Evolutionary conservation across 176 grass and related monocot species (phyloP), one percentile per base, ranked within the genome.

Genomic region (Paspalum vaginatum): DNA sequence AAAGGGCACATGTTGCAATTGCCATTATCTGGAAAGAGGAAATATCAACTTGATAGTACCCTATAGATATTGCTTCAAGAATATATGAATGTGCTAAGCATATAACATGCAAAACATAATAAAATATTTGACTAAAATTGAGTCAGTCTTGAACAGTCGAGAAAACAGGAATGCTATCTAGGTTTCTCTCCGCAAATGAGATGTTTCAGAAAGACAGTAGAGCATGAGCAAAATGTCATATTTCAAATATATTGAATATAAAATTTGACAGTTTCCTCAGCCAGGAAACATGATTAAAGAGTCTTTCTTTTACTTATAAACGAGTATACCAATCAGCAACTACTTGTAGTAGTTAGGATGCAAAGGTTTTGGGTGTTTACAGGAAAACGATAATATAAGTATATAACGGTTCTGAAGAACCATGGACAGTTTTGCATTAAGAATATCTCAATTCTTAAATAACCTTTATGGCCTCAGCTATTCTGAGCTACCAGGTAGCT

Each of bases 1-100:
- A 98, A 70, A 98, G 49, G 49, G 96, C 92, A 63, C 84, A 81
- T 45, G 96, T 98, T 74, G 92, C 96, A 77, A 98, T 98, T 62
- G 92, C 96, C 96, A 98, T 95, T 70, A 98, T 88, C 96, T 95
- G 86, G 84, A 86, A 91, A 63, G 17, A 85, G 39, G 21, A 51
- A 75, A 84, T n/a, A 65, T 4, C 5, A 61, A 18, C 51, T 80
- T 44, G 66, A 74, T 44, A 63, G 18, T n/a, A 61, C 11, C 51
- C 15, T 16, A 32, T 16, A 26, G 63, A 85, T 62, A 44, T 44
- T 44, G 8, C 81, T 57, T 57, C 20, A 49, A 73, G 24, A 72
- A 40, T 55, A 70, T 5, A 78, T 38, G 61, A 20, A 49, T 11
- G 8, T n/a, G 60, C 15, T 25, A 57, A 24, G 9, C 60, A 72